Conservation (phyloP, 176 grass and related monocot genomes). For the Elymus sibiricus region DNA sequence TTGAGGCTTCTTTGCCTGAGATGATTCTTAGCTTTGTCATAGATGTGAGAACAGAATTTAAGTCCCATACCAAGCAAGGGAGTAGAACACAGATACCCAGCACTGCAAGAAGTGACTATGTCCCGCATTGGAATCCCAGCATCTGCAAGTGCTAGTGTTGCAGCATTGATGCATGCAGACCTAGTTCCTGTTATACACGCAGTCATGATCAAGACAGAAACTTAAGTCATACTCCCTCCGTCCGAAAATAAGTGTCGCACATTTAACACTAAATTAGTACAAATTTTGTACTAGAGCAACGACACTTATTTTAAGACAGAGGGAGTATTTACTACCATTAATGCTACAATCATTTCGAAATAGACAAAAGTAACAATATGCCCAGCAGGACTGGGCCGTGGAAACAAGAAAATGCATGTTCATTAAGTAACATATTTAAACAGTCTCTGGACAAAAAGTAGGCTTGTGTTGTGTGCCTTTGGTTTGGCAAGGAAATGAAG, state of each 20-base stretch:
- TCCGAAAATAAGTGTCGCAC: too few relatives aligned
- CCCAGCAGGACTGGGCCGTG: background rate
- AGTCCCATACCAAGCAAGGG: conserved; percentile 73
- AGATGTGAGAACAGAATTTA: background rate
- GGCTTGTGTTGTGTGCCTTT: conserved; percentile 2
- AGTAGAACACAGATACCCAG: conserved; percentile 88
- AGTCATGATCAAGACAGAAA: conserved; percentile 17
- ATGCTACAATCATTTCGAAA: background rate
- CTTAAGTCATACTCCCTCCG: background rate
- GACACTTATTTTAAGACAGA: too few relatives aligned
- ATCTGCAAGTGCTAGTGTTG: conserved; percentile 92
- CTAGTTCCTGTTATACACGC: conserved; percentile 58
- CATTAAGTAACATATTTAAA: conserved; percentile 9
- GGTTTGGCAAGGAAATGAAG: background rate
- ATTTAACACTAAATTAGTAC: too few relatives aligned
- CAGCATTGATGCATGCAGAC: conserved; percentile 98
- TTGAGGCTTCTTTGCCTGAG: background rate
- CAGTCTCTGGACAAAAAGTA: background rate
- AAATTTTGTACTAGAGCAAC: too few relatives aligned
- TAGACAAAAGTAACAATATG: conserved; percentile 14
- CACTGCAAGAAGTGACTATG: conserved; percentile 93
- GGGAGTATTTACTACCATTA: background rate
- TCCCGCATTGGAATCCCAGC: conserved; percentile 95
- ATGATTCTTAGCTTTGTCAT: conserved; percentile 8
- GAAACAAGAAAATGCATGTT: background rate